A percentile compares a stretch with the other conserved stretches of the same genome.
Conservation (phyloP, 1,284 basidiomycete species). For the Fomitopsis pinicola region DNA sequence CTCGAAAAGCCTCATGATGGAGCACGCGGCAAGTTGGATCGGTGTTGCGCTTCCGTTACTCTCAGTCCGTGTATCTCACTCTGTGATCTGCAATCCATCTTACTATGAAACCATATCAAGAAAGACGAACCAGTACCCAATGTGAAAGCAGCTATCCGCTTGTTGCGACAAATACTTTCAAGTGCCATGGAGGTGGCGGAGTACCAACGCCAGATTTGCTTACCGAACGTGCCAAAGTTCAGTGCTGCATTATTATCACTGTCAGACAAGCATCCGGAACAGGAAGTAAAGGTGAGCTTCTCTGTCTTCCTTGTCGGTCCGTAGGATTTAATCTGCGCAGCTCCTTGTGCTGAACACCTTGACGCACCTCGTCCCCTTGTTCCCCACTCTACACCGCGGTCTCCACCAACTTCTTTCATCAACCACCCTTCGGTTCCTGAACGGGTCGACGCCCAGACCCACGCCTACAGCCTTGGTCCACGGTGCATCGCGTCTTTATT, state of each 20-base stretch:
- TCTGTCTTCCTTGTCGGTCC: background rate
- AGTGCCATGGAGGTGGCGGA: slow-evolving; percentile 56
- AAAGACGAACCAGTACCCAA: slow-evolving; percentile 61
- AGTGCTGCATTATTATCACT: slow-evolving; percentile 51
- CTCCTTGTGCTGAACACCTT: slow-evolving; percentile 47
- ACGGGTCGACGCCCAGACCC: slow-evolving; percentile 44
- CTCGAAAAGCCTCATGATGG: slow-evolving; percentile 58
- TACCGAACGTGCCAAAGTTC: slow-evolving; percentile 70
- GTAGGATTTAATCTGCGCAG: slow-evolving; percentile 31
- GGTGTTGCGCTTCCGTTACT: slow-evolving; percentile 58
- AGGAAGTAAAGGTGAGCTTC: slow-evolving; percentile 46
- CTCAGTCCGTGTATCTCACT: slow-evolving; percentile 47
- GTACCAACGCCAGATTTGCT: slow-evolving; percentile 71
- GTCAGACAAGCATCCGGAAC: slow-evolving; percentile 45
- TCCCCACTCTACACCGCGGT: slow-evolving; percentile 61
- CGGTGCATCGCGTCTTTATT: slow-evolving; percentile 53
- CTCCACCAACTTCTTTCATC: slow-evolving; percentile 46
- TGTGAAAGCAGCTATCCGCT: slow-evolving; percentile 54
- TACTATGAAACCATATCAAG: slow-evolving; percentile 34
- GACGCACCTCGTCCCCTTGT: slow-evolving; percentile 51
- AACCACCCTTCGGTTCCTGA: slow-evolving; percentile 50
- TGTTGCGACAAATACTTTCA: slow-evolving; percentile 57
- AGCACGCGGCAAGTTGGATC: slow-evolving; percentile 69
- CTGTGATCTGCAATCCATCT: slow-evolving; percentile 17
- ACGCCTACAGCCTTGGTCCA: slow-evolving; percentile 37